A percentile compares a stretch with the other conserved stretches of the same genome.
These are phyloP conservation scores for Aegilops umbellulata DNA, from an alignment of 176 grass and related monocot genomes.

Conservation along the genomic window DNA sequence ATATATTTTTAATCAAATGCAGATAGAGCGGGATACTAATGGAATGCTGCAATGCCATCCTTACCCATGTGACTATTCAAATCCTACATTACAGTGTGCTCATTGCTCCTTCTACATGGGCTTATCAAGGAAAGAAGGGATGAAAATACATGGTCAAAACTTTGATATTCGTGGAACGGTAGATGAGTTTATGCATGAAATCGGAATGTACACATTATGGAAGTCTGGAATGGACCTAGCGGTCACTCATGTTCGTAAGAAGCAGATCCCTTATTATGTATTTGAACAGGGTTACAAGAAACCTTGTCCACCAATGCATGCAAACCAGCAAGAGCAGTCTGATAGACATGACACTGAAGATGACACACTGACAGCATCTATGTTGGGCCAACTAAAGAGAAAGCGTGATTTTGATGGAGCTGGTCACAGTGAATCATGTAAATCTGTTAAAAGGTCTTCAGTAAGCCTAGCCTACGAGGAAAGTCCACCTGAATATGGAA, in stretches of 20 bases:
- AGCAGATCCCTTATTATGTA: conserved; percentile 74
- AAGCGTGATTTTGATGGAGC: conserved; percentile 40
- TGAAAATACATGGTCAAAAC: conserved; percentile 62
- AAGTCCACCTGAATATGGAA: conserved; percentile 30
- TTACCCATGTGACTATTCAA: conserved; percentile 82
- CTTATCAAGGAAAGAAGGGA: conserved; percentile 79
- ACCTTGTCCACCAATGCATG: conserved; percentile 36
- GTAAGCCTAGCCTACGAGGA: conserved; percentile 36
- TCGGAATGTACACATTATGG: conserved; percentile 80
- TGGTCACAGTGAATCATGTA: conserved; percentile 17
- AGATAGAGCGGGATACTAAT: conserved; percentile 95
- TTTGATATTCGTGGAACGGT: conserved; percentile 97
- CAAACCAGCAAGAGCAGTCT: conserved; percentile 43
- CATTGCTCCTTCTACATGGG: conserved; percentile 96
- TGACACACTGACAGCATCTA: conserved; percentile 9
- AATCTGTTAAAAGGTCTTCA: conserved; percentile 48
- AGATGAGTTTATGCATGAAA: conserved; percentile 80
- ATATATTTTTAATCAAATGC: conserved; percentile 37
- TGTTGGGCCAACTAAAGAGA: conserved; percentile 32
- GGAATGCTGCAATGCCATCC: conserved; percentile 89
- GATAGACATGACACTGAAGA: conserved; percentile 50
- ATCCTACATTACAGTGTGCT: conserved; percentile 62
- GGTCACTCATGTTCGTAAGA: conserved; percentile 78
- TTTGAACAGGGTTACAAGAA: conserved; percentile 84
- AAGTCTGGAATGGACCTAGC: conserved; percentile 83